phyloP scores from a whole-genome alignment of 345 rosid genomes.

The Salix caprea region DNA sequence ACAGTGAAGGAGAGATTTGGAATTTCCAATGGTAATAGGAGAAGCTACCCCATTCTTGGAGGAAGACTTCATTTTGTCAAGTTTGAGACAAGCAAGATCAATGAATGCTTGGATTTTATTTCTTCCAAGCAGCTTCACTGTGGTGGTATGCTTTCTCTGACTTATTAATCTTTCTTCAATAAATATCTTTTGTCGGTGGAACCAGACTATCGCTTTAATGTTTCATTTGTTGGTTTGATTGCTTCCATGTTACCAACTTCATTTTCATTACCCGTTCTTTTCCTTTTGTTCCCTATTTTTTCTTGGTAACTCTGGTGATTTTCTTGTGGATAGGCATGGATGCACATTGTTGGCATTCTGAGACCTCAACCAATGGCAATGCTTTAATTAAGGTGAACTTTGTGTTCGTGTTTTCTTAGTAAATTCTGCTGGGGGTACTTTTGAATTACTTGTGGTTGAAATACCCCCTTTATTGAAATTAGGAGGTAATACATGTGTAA shows the following conservation, averaged over 20 bases:
- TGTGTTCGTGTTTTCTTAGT: background rate
- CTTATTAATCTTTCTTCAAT: slow-evolving; percentile 1
- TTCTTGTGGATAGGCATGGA: slow-evolving; percentile 42
- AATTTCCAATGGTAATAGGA: slow-evolving; percentile 67
- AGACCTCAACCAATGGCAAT: slow-evolving; percentile 27
- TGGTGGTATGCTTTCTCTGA: slow-evolving; percentile 40
- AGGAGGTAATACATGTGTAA: background rate
- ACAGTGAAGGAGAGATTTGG: slow-evolving; percentile 71
- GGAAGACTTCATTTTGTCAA: slow-evolving; percentile 96
- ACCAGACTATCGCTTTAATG: background rate
- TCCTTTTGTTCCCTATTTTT: background rate
- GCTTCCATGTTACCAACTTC: slow-evolving; percentile 5
- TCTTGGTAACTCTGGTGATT: background rate
- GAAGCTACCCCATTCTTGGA: slow-evolving; percentile 93
- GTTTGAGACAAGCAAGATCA: slow-evolving; percentile 86
- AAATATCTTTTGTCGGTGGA: background rate
- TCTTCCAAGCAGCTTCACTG: slow-evolving; percentile 90
- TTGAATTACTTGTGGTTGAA: background rate
- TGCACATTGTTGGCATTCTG: slow-evolving; percentile 42
- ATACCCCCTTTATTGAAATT: background rate
- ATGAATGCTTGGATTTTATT: slow-evolving; percentile 90
- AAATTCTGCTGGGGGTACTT: background rate
- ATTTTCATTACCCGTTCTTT: slow-evolving; percentile 1
- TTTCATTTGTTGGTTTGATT: background rate
- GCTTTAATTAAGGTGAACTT: slow-evolving; percentile 54